These are phyloP conservation scores for Hypoxylon intermedium DNA, from an alignment of 495 filamentous ascomycete species.

Conservation along the genomic window DNA sequence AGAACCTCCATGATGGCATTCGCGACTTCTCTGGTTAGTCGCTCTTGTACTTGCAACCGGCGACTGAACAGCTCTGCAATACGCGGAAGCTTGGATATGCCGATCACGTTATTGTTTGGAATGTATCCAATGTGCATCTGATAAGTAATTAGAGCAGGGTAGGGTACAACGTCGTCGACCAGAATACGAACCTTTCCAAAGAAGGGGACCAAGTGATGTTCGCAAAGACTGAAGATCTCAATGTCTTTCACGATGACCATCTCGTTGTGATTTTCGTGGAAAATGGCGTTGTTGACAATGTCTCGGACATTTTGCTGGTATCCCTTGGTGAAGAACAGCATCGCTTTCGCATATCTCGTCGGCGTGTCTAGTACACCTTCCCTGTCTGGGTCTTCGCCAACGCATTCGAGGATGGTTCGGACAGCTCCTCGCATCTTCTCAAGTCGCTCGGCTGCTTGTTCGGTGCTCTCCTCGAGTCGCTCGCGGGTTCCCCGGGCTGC, in stretches of 20 bases:
- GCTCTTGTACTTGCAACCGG: constrained; percentile 91
- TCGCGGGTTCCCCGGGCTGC: constrained; percentile 79
- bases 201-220: constrained; percentile 97
- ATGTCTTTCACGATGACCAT: constrained; percentile 98
- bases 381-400: constrained; percentile 93
- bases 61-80: constrained; percentile 98
- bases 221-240: constrained; percentile 93
- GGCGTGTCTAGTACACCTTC: constrained; percentile 90
- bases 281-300: constrained; percentile 93
- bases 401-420: constrained; percentile 88
- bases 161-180: background rate
- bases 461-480: constrained; percentile 77
- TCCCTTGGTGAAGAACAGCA: constrained; percentile 98
- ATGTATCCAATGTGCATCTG: constrained; percentile 99
- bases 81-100: constrained; percentile 91
- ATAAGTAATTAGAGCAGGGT: constrained; percentile 17
- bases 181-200: constrained; percentile 75
- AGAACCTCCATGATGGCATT: constrained; percentile 91
- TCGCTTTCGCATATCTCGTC: constrained; percentile 90
- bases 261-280: constrained; percentile 96
- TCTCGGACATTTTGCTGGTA: constrained; percentile 95
- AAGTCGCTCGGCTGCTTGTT: constrained; percentile 73
- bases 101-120: constrained; percentile 82
- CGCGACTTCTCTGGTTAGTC: constrained; percentile 94
- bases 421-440: constrained; percentile 85